A percentile compares a stretch with the other conserved stretches of the same genome.
These are phyloP conservation scores for Fusarium buharicum DNA, from an alignment of 2,329 filamentous ascomycete species.

Conservation along the genomic window DNA sequence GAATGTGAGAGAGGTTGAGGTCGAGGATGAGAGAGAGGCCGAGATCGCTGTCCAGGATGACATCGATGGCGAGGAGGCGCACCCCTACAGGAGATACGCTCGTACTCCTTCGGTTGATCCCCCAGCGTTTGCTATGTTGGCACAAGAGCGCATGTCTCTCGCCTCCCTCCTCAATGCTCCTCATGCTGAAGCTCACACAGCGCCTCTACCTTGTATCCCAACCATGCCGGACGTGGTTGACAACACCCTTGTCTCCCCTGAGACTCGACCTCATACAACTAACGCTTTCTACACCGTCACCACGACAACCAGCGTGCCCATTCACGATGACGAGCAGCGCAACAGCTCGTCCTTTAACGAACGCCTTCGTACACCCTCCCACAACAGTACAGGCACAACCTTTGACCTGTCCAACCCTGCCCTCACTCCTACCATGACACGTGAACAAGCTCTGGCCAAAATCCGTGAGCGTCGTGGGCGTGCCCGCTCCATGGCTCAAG, in stretches of 20 bases:
- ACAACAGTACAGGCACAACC: constrained; percentile 49
- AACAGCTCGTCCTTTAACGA: constrained; percentile 56
- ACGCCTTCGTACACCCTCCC: constrained; percentile 58
- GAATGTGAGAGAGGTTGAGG: constrained; percentile 27
- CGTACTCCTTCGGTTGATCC: constrained; percentile 72
- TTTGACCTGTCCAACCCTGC: constrained; percentile 68
- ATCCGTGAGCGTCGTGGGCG: constrained; percentile 78
- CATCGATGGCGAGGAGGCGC: constrained; percentile 45
- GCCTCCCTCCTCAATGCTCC: constrained; percentile 70
- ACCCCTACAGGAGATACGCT: constrained; percentile 58
- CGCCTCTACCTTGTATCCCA: constrained; percentile 54
- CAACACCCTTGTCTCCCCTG: constrained; percentile 36
- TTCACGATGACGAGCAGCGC: constrained; percentile 57
- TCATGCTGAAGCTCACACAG: constrained; percentile 50
- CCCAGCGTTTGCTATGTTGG: constrained; percentile 65
- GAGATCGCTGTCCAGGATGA: constrained; percentile 36
- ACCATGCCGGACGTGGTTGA: constrained; percentile 45
- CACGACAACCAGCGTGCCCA: constrained; percentile 63
- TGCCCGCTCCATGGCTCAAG: constrained; percentile 74
- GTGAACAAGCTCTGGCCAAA: constrained; percentile 79
- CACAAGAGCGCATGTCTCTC: constrained; percentile 66
- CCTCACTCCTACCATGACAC: constrained; percentile 72
- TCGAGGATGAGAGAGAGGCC: constrained; percentile 23
- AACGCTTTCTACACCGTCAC: constrained; percentile 59
- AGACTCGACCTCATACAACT: constrained; percentile 58